Base-by-base conservation (phyloP, 768 basidiomycete genomes). In the Porphyrellus cyaneotinctus region DNA sequence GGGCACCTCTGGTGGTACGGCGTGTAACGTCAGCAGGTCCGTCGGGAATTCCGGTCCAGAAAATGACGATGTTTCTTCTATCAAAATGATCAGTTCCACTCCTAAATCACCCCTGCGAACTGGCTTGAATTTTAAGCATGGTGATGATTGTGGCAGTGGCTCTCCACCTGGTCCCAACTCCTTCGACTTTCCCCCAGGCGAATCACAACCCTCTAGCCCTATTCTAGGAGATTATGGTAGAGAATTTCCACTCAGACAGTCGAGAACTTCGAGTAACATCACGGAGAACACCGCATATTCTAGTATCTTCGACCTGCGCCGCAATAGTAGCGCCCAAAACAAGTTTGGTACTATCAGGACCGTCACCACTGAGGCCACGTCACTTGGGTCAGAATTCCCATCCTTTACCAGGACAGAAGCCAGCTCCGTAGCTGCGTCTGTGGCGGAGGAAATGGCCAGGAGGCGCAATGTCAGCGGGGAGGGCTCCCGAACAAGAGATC, bases 281-380 rank as follows among this genome's bases (percentile, higher is more conserved):
- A 84, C 83, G 28, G 84, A 86, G 47, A 66, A 69, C 39, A 75
- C 74, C 3, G 60, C 63, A n/a, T 75, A 81, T 63, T 87, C 87
- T 47, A 87, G 85, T 57, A 69, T 87, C 52, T 72, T 87, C 48
- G 85, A 87, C 64, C 69, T 72, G 47, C 72, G 71, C 51, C 71
- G 72, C 49, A 73, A 69, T 48, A 74, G 70, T 45, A 70, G 68
- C 51, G 73, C 69, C 38, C 73, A 74, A 57, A 84, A 80, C 63
- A 85, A 81, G 64, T 91, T 82, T 67, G 87, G 83, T 37, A 92
- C 90, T 12, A 82, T 91, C 55, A 77, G 87, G 61, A 91, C 90
- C n/a, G 74, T 85, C 54, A 89, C 84, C 30, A 92, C 91, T 28
- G 89, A 91, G 57, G 76, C 85, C 54, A 92, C 89, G 18, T 88